Evolutionary conservation across 2,329 filamentous ascomycete genomes (phyloP), one percentile per base, ranked within the genome.

Genomic region (Penicillium sp.): DNA sequence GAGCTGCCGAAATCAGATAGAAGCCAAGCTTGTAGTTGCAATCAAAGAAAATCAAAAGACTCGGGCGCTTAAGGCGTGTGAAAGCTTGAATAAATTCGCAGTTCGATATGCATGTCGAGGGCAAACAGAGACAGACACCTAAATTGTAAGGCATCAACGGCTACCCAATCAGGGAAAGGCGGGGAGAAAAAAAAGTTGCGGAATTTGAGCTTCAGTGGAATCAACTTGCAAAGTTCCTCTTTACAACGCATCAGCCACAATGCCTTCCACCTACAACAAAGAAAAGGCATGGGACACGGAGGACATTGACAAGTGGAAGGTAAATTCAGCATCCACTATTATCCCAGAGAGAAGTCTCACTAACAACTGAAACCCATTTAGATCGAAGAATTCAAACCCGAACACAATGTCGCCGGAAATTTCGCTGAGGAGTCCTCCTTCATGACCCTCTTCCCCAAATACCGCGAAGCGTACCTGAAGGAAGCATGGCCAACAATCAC

Each of bases 201-300:
- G 63, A 63, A 65, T 66, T 65, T 65, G 59, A 57, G 50, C 50
- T 60, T 53, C 52, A 65, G 55, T 45, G 57, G 43, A 54, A 57
- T 56, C 53, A 60, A 60, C 56, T 53, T 49, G 39, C 19, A 42
- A 42, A 42, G 19, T 42, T 55, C 29, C 39, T 56, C 43, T 52
- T 56, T 52, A 47, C 49, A 55, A 37, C 59, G 39, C 59, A 58
- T 50, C 51, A 46, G 46, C 54, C 70, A 79, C 68, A 48, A 92
- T 96, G 92, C 91, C 92, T 61, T 95, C 91, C 29, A 96, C 89
- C 64, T 87, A 96, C 78, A 90, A 96, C 61, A 89, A 85, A 65
- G 91, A 96, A 3, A 96, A 96, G 76, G 90, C 91, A 54, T 96
- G 93, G 93, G 93, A 97, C 70, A 96, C 93, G 55, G 93, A 96